Conservation (phyloP, 2,329 filamentous ascomycete species). For the Albophoma yamanashiensis region DNA sequence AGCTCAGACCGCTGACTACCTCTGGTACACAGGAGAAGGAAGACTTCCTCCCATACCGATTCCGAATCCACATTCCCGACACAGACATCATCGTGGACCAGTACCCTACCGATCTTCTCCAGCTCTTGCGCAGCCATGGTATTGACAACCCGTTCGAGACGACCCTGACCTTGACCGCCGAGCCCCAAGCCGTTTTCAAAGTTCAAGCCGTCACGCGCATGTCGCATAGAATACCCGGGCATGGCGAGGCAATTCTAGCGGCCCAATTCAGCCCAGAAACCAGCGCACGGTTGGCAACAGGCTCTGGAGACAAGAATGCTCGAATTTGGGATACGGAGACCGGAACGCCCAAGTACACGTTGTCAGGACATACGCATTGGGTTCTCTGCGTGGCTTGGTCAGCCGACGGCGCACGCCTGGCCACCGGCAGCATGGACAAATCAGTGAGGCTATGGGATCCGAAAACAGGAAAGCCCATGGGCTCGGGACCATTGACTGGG, state of each 20-base stretch:
- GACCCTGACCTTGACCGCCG: conserved; percentile 44
- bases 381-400: conserved; percentile 82
- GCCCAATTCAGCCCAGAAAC: conserved; percentile 75
- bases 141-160: conserved; percentile 48
- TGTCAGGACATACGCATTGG: conserved; percentile 84
- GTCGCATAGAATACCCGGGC: conserved; percentile 78
- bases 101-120: conserved; percentile 43
- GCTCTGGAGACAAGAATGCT: conserved; percentile 83
- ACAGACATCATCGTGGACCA: conserved; percentile 43
- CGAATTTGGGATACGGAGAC: conserved; percentile 93
- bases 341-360: conserved; percentile 74
- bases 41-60: conserved; percentile 51
- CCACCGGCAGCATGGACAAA: conserved; percentile 89
- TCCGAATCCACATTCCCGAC: conserved; percentile 47
- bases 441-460: conserved; percentile 86
- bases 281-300: conserved; percentile 72
- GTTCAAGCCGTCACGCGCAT: conserved; percentile 88
- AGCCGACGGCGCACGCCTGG: conserved; percentile 69
- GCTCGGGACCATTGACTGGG: conserved; percentile 57
- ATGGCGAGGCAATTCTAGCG: conserved; percentile 82
- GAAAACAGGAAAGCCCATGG: conserved; percentile 63
- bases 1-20: not conserved
- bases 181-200: conserved; percentile 85
- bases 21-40: conserved; percentile 32
- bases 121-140: conserved; percentile 43